Evolutionary conservation across 768 basidiomycete species (phyloP), one percentile per base, ranked within the genome.

Genomic region (Amanita jacksonii): DNA sequence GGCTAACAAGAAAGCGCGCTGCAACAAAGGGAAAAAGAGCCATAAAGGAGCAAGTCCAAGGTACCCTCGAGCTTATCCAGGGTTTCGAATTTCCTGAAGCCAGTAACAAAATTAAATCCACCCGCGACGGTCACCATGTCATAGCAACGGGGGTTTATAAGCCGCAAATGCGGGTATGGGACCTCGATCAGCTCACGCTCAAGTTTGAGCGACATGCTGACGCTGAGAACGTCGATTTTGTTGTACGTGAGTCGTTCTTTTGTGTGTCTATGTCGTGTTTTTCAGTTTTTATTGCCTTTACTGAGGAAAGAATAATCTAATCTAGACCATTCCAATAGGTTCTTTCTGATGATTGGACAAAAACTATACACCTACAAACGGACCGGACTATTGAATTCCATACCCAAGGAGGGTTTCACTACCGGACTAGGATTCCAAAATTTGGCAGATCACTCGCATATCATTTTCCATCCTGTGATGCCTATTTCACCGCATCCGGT

Each of bases 81-180:
- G 85, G 92, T 46, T 96, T 98, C 61, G 90, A 94, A 56, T 98
- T 99, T 53, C 93, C 96, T 6, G 92, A 97, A 59, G 91, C 93
- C 12, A 90, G 88, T 59, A 93, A 90, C 63, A 80, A 79, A 53
- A 74, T 99, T 54, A 91, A 81, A 62, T 84, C 84, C 4, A 97
- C 93, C 2, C 69, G 83, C 30, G 93, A 99, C 60, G 94, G 96
- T 1, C 81, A 85, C 54, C 85, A 93, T 74, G 84, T 79, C 8
- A 75, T 98, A 45, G 94, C 91, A 0, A 98, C 94, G 18, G 96
- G 96, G 19, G 88, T 85, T 3, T 99, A 99, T 67, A 99, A 99
- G 62, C 96, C 96, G 2, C 90, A 96, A 59, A 90, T 98, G 62
- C 76, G 87, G 46, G 89, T 94, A 4, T 99, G 87, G 82, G 96